phyloP scores from a whole-genome alignment of 495 filamentous ascomycete species.

The Neurospora sp. region DNA sequence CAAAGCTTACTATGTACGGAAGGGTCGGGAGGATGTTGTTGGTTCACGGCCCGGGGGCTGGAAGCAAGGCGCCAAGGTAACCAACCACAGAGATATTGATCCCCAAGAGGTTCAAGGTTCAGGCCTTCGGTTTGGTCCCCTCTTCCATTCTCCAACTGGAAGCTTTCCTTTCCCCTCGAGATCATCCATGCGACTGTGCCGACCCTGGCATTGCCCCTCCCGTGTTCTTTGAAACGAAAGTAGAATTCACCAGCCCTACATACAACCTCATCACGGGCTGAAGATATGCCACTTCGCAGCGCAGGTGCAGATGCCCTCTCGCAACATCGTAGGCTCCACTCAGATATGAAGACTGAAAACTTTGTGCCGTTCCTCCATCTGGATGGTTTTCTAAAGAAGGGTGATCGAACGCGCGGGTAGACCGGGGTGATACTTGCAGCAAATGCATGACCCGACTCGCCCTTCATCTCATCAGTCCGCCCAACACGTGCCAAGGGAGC shows the following conservation, averaged over 20 bases:
- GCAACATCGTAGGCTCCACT: not conserved
- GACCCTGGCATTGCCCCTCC: not conserved
- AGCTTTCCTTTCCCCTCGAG: not conserved
- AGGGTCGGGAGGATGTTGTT: not conserved
- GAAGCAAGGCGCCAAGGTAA: not conserved
- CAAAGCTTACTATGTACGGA: not conserved
- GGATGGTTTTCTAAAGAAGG: not conserved
- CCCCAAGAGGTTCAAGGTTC: not conserved
- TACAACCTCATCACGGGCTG: not conserved
- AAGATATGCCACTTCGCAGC: not conserved
- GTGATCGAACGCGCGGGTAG: not conserved
- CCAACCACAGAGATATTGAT: not conserved
- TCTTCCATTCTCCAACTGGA: not conserved
- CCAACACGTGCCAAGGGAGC: not conserved
- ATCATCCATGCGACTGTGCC: not conserved
- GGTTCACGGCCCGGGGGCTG: not conserved
- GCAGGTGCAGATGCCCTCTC: not conserved
- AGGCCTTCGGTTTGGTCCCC: not conserved
- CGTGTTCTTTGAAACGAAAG: not conserved
- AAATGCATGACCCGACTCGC: not conserved
- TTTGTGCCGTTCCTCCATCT: not conserved
- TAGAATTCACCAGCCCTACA: not conserved
- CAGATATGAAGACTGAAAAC: not conserved
- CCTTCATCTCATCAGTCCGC: not conserved
- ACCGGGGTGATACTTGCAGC: not conserved